Conservation (phyloP, 2,329 filamentous ascomycete genomes). For the Ascochyta viciae-villosae region DNA sequence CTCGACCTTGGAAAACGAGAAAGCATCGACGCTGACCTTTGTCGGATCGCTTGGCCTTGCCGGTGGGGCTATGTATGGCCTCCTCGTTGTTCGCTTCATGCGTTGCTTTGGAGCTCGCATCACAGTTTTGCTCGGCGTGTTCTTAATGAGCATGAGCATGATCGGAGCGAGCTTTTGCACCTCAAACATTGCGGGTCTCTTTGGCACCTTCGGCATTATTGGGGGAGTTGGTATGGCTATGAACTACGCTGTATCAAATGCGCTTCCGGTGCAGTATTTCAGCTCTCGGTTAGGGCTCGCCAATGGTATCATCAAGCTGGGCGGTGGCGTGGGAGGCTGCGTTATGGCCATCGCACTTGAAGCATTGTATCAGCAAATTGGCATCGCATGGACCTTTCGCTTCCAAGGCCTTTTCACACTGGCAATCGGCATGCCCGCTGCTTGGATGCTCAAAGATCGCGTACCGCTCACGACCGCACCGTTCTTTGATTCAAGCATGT, state of each 20-base stretch:
- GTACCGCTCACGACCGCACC: conserved; percentile 26
- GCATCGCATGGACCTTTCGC: conserved; percentile 38
- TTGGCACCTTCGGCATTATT: conserved; percentile 56
- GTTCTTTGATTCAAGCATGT: conserved; percentile 36
- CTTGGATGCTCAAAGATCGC: conserved; percentile 34
- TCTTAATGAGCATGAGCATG: conserved; percentile 58
- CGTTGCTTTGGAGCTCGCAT: conserved; percentile 57
- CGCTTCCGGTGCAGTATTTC: conserved; percentile 37
- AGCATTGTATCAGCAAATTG: conserved; percentile 31
- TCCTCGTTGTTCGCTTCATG: conserved; percentile 61
- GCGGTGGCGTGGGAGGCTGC: conserved; percentile 36
- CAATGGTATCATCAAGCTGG: conserved; percentile 39
- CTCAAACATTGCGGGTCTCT: conserved; percentile 43
- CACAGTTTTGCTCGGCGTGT: conserved; percentile 58
- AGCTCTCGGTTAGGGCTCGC: conserved; percentile 34
- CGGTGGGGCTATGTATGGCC: conserved; percentile 60
- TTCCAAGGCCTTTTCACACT: conserved; percentile 33
- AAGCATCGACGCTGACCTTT: conserved; percentile 63
- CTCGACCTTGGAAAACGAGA: conserved; percentile 50
- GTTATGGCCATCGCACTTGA: conserved; percentile 35
- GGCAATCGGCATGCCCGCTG: conserved; percentile 32
- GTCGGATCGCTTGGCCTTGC: conserved; percentile 63
- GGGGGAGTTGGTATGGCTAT: conserved; percentile 52
- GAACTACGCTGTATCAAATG: conserved; percentile 33
- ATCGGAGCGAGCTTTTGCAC: conserved; percentile 59